Evolutionary conservation across 768 basidiomycete species (phyloP), one percentile per base, ranked within the genome.

Genomic region (Psilocybe subaeruginosa): DNA sequence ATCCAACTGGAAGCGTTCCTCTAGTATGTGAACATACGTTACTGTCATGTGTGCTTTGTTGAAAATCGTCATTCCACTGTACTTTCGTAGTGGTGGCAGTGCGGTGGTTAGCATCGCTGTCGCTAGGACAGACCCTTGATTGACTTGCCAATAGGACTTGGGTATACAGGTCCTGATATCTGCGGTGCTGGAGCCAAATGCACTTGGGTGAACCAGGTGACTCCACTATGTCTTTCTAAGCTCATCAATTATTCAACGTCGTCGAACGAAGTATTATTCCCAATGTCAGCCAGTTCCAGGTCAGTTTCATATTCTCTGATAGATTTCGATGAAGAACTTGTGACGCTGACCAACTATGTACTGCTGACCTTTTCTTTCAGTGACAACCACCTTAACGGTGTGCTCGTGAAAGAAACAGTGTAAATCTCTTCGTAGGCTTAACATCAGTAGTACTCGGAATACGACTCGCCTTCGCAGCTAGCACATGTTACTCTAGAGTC

Each of bases 281-380:
- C 47, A 56, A 29, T 63, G 62, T 27, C 52, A 58, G 19, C 62
- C 62, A 35, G 19, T 37, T 14, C 37, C 52, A 50, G 58, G 62
- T 63, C 14, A 8, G 46, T 16, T 9, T 19, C 11, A 3, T n/a
- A 27, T 45, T n/a, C 16, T 7, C 19, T 50, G 9, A 37, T 35
- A 35, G 33, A 8, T 54, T 39, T 31, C 11, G 35, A 54, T 16
- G 9, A 30, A 37, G 6, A n/a, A 43, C 16, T 23, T 17, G 37
- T 8, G 1, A 35, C 33, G 33, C 41, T 43, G 23, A n/a, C 9
- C 8, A 30, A 12, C 14, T 11, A 11, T 16, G n/a, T 41, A 11
- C 19, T 58, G n/a, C 47, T 23, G 7, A 19, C 16, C n/a, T 23
- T 30, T 58, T 56, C n/a, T 46, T 27, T 3, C 43, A 57, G 56